A percentile compares a stretch with the other conserved stretches of the same genome.
These are phyloP conservation scores for Pythium aphanidermatum DNA, from an alignment of 352 stramenopile genomes.

Conservation along the genomic window DNA sequence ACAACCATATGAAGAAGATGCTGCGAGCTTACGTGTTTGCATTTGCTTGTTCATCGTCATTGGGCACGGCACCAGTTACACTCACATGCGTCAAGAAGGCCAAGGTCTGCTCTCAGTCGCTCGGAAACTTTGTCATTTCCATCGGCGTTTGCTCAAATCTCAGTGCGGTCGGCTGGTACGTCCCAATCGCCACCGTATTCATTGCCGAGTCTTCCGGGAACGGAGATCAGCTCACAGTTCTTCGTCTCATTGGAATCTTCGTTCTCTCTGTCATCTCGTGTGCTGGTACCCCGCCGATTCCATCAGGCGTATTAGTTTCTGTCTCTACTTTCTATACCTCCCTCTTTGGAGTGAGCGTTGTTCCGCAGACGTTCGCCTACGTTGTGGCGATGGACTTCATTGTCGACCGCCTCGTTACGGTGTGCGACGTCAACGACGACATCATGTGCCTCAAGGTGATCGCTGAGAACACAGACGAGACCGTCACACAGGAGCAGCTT, in stretches of 20 bases:
- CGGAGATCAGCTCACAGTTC: constrained; percentile 39
- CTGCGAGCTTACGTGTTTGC: constrained; percentile 62
- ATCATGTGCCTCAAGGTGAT: constrained; percentile 76
- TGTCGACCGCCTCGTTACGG: constrained; percentile 50
- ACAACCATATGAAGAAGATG: constrained; percentile 67
- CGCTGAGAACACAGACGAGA: constrained; percentile 70
- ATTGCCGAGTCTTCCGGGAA: constrained; percentile 57
- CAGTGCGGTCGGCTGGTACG: constrained; percentile 51
- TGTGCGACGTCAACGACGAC: constrained; percentile 79
- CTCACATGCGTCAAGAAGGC: constrained; percentile 61
- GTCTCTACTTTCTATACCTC: constrained; percentile 67
- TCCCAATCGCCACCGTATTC: constrained; percentile 55
- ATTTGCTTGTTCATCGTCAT: constrained; percentile 58
- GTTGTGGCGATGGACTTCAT: constrained; percentile 69
- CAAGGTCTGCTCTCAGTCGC: constrained; percentile 57
- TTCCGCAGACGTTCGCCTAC: constrained; percentile 53
- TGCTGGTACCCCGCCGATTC: constrained; percentile 47
- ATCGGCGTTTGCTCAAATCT: constrained; percentile 68
- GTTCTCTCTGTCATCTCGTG: constrained; percentile 55
- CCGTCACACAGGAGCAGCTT: constrained; percentile 49
- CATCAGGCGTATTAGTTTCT: constrained; percentile 39
- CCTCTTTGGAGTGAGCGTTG: constrained; percentile 41
- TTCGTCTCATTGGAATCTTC: constrained; percentile 54
- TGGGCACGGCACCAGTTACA: constrained; percentile 63
- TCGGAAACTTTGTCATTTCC: constrained; percentile 72